Percentiles rank a stretch among this genome's conserved stretches.
Conservation (phyloP, 768 basidiomycete species). For the Lentinula edodes region DNA sequence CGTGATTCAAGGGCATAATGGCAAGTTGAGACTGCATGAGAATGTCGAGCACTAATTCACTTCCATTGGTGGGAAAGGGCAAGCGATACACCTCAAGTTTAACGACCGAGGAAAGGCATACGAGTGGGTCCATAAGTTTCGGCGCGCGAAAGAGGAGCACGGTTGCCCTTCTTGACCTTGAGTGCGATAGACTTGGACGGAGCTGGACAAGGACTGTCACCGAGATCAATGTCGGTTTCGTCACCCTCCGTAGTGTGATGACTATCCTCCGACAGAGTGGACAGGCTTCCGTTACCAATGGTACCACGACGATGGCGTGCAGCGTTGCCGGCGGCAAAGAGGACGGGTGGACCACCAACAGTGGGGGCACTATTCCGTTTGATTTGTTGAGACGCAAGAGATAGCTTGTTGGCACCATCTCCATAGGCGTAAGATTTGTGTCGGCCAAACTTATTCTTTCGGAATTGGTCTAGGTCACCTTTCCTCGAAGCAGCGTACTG, state of each 20-base stretch:
- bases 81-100: background rate
- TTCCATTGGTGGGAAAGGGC: background rate
- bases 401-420: conserved; percentile 48
- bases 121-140: conserved; percentile 68
- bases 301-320: conserved; percentile 60
- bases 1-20: conserved; percentile 3
- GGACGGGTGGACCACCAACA: conserved; percentile 34
- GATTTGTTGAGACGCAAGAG: conserved; percentile 31
- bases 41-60: background rate
- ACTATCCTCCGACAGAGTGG: conserved; percentile 65
- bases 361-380: conserved; percentile 68
- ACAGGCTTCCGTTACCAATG: conserved; percentile 30
- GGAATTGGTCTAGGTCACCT: conserved; percentile 88
- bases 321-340: conserved; percentile 68
- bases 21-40: background rate
- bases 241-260: conserved; percentile 58
- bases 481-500: conserved; percentile 72
- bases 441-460: conserved; percentile 80
- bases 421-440: conserved; percentile 92
- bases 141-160: conserved; percentile 43
- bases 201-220: conserved; percentile 86
- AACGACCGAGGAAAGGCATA: conserved; percentile 26
- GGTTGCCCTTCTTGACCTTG: conserved; percentile 47
- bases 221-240: conserved; percentile 73
- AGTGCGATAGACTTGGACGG: conserved; percentile 52